phyloP scores from a whole-genome alignment of 2,329 filamentous ascomycete genomes.

The Neopestalotiopsis rosae region DNA sequence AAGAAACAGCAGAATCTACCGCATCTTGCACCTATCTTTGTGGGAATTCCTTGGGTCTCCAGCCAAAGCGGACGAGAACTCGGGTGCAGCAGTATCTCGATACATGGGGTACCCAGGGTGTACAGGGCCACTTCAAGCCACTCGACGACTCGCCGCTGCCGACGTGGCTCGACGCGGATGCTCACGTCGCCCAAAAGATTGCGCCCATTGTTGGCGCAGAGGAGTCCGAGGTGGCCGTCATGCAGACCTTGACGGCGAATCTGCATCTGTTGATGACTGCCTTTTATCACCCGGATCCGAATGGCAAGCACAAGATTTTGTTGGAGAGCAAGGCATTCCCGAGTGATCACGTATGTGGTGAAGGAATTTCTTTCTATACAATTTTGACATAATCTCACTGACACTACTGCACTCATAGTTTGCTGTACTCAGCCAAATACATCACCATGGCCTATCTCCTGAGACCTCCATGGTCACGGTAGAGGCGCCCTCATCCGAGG shows the following conservation, averaged over 20 bases:
- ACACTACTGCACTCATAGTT: slow-evolving; percentile 57
- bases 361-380: slow-evolving; percentile 28
- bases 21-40: slow-evolving; percentile 70
- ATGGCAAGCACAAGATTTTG: slow-evolving; percentile 71
- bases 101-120: slow-evolving; percentile 78
- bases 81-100: slow-evolving; percentile 73
- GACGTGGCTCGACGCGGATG: slow-evolving; percentile 75
- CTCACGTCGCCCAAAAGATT: slow-evolving; percentile 67
- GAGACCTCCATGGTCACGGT: slow-evolving; percentile 72
- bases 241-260: slow-evolving; percentile 82
- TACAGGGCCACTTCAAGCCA: slow-evolving; percentile 77
- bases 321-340: slow-evolving; percentile 83
- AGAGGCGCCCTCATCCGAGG: slow-evolving; percentile 55
- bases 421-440: slow-evolving; percentile 77
- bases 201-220: slow-evolving; percentile 74
- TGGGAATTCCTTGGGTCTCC: slow-evolving; percentile 79
- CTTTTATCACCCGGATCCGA: slow-evolving; percentile 73
- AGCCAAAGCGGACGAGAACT: slow-evolving; percentile 67
- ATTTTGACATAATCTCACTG: slow-evolving; percentile 19
- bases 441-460: slow-evolving; percentile 68
- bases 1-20: slow-evolving; percentile 30
- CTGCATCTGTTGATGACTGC: slow-evolving; percentile 79
- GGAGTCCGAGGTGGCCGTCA: slow-evolving; percentile 73
- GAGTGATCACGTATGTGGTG: slow-evolving; percentile 70
- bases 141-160: slow-evolving; percentile 64